phyloP scores from a whole-genome alignment of 1,139 yeast genomes.

The Lodderomyces margitis region DNA sequence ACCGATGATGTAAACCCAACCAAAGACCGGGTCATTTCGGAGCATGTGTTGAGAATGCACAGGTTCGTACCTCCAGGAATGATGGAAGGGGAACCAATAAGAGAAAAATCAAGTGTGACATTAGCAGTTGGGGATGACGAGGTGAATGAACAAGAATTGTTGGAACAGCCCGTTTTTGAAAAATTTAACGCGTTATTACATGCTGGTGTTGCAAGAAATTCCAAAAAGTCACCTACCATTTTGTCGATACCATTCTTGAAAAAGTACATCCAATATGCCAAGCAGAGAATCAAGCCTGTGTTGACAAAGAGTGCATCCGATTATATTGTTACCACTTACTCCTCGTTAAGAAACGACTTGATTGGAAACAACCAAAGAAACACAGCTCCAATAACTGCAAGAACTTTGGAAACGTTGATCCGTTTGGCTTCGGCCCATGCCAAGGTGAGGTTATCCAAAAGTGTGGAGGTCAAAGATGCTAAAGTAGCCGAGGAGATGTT shows the following conservation, averaged over 20 bases:
- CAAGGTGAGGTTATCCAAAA: conserved; percentile 77
- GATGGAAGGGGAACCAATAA: conserved; percentile 90
- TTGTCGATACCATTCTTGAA: conserved; percentile 83
- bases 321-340: conserved; percentile 75
- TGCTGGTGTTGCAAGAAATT: conserved; percentile 60
- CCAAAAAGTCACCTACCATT: conserved; percentile 56
- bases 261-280: conserved; percentile 92
- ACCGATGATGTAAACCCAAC: conserved; percentile 91
- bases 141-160: conserved; percentile 46
- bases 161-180: conserved; percentile 66
- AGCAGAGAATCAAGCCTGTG: conserved; percentile 81
- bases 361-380: conserved; percentile 69
- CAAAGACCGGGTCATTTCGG: conserved; percentile 84
- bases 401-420: conserved; percentile 94
- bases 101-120: conserved; percentile 69
- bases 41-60: conserved; percentile 94
- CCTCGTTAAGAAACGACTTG: conserved; percentile 81
- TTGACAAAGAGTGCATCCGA: conserved; percentile 78
- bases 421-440: conserved; percentile 98
- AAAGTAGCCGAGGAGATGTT: conserved; percentile 81
- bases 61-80: conserved; percentile 86
- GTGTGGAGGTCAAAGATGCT: conserved; percentile 78
- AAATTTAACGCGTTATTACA: conserved; percentile 81
- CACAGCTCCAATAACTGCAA: conserved; percentile 95
- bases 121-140: conserved; percentile 78